phyloP scores from a whole-genome alignment of 345 rosid species.

The Eucalyptus regnans region DNA sequence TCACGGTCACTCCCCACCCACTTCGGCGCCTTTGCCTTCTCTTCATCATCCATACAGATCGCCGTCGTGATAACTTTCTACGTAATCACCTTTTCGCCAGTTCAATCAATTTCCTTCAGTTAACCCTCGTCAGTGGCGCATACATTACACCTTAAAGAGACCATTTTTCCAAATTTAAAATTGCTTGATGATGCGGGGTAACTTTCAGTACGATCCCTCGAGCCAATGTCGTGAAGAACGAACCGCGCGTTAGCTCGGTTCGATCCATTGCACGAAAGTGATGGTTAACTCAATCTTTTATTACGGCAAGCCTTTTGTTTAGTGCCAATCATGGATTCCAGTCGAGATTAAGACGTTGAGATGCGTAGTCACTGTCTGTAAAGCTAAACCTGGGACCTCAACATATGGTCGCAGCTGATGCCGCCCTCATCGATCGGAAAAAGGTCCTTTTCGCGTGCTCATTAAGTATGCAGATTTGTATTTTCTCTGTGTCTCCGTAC shows the following conservation, averaged over 20 bases:
- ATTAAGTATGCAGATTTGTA: not conserved
- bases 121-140: not conserved
- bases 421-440: not conserved
- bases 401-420: not conserved
- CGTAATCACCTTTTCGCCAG: not conserved
- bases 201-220: not conserved
- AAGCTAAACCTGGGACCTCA: not conserved
- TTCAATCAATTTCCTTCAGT: not conserved
- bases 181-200: not conserved
- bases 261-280: not conserved
- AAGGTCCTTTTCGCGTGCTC: not conserved
- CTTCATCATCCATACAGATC: not conserved
- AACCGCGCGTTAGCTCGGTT: not conserved
- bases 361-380: not conserved
- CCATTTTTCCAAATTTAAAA: not conserved
- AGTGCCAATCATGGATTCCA: not conserved
- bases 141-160: not conserved
- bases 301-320: not conserved
- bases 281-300: not conserved
- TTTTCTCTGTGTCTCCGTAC: not conserved
- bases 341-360: not conserved
- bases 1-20: not conserved
- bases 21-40: not conserved
- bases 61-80: not conserved
- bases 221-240: not conserved